Percentiles rank a stretch among this genome's conserved stretches.
Evolutionary conservation across 2,329 filamentous ascomycete species (phyloP).

Genomic region (Aspergillus sp.): DNA sequence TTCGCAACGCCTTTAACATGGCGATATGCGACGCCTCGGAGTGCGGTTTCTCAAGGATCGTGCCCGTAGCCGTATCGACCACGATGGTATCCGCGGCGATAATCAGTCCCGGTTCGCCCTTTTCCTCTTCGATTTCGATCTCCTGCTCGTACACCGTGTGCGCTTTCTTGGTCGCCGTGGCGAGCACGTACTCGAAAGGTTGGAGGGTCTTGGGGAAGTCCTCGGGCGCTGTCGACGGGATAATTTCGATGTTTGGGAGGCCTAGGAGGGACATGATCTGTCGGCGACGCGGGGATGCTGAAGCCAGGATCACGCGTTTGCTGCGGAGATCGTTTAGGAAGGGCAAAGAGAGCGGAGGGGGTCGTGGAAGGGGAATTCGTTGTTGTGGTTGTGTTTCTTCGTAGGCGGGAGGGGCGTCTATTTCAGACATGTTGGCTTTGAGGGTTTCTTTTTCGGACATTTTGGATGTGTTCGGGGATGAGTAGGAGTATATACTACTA

Average conservation of each 20-base stretch:
- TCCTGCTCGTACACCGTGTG: constrained; percentile 60
- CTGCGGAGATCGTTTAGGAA: constrained; percentile 66
- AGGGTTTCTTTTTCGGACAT: constrained; percentile 26
- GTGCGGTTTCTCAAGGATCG: constrained; percentile 84
- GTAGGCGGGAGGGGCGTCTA: constrained; percentile 30
- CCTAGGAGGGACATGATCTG: constrained; percentile 73
- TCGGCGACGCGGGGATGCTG: constrained; percentile 74
- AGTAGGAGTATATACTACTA: too few relatives aligned
- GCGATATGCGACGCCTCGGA: constrained; percentile 70
- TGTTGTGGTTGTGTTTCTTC: constrained; percentile 17
- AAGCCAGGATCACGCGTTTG: constrained; percentile 81
- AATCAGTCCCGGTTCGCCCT: constrained; percentile 71
- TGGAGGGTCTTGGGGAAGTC: constrained; percentile 71
- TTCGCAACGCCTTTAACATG: constrained; percentile 75
- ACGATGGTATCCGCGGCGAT: constrained; percentile 89
- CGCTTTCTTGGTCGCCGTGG: constrained; percentile 77
- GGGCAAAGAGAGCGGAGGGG: constrained; percentile 65
- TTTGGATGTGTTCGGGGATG: neutral
- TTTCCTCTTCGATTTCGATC: constrained; percentile 43
- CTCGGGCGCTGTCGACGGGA: constrained; percentile 75
- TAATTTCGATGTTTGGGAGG: constrained; percentile 71
- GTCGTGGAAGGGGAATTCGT: constrained; percentile 26
- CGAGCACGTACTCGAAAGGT: constrained; percentile 83
- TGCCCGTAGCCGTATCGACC: constrained; percentile 59
- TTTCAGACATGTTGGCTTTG: constrained; percentile 8